These are phyloP conservation scores for Colletotrichum acutatum DNA, from an alignment of 2,329 filamentous ascomycete genomes.

Conservation along the genomic window DNA sequence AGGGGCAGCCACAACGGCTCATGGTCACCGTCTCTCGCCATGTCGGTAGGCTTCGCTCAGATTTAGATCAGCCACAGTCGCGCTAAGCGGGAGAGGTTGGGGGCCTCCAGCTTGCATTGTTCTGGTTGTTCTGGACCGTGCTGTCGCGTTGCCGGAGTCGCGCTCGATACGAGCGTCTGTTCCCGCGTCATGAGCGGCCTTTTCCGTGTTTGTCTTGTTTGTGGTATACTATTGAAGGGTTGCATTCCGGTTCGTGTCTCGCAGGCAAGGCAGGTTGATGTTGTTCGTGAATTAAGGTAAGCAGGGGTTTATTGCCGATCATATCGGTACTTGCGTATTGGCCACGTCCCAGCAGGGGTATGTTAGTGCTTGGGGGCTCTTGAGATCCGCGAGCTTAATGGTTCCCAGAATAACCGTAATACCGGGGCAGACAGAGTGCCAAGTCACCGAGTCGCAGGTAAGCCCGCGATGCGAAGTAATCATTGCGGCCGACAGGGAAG, in stretches of 20 bases:
- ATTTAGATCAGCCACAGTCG: neutral
- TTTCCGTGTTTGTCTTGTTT: neutral
- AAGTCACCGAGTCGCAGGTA: neutral
- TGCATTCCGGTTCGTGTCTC: neutral
- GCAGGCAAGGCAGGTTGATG: no score
- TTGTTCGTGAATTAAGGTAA: neutral
- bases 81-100: neutral
- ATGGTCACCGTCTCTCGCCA: neutral
- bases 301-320: neutral
- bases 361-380: neutral
- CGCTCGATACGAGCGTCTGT: neutral
- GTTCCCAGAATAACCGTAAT: no score
- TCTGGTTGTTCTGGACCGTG: neutral
- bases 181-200: neutral
- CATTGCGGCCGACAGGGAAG: neutral
- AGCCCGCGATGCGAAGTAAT: neutral
- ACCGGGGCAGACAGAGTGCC: neutral
- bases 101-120: neutral
- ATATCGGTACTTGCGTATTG: neutral
- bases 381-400: neutral
- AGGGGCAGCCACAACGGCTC: conserved; percentile 19
- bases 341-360: neutral
- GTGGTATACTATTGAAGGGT: neutral
- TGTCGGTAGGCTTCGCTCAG: neutral
- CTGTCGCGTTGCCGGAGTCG: neutral